Evolutionary conservation across 2,329 filamentous ascomycete species (phyloP).

Genomic region (Blastomyces silverae): DNA sequence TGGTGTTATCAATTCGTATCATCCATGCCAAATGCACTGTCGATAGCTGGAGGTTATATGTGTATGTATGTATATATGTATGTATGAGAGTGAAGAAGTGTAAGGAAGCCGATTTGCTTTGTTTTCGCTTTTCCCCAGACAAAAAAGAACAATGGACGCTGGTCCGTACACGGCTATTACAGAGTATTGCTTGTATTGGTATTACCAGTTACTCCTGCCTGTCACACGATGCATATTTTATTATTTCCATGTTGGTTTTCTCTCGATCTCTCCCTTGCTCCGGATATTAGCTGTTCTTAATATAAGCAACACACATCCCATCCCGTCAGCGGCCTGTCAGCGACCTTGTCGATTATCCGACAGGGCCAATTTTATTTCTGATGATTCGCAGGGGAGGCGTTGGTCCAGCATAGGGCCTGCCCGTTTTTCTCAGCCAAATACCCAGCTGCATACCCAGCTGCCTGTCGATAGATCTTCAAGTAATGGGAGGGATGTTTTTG

Average conservation of each 20-base stretch:
- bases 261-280: no score
- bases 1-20: neutral
- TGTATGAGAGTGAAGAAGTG: neutral
- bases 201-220: neutral
- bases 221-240: neutral
- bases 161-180: neutral
- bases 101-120: neutral
- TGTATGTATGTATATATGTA: neutral
- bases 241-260: neutral
- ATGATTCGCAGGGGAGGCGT: neutral
- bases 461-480: neutral
- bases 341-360: neutral
- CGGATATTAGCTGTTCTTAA: neutral
- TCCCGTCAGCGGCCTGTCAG: neutral
- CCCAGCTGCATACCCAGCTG: no score
- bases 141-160: neutral
- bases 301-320: neutral
- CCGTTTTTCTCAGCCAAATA: neutral
- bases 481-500: neutral
- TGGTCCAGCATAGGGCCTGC: neutral
- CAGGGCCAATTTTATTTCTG: conserved; percentile 3
- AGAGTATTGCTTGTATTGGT: neutral
- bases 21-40: neutral
- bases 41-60: neutral
- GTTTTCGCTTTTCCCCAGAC: neutral